Base-by-base conservation (phyloP, 371 early-diverging fungal species). In the Thermomucor indicae-seudaticae region DNA sequence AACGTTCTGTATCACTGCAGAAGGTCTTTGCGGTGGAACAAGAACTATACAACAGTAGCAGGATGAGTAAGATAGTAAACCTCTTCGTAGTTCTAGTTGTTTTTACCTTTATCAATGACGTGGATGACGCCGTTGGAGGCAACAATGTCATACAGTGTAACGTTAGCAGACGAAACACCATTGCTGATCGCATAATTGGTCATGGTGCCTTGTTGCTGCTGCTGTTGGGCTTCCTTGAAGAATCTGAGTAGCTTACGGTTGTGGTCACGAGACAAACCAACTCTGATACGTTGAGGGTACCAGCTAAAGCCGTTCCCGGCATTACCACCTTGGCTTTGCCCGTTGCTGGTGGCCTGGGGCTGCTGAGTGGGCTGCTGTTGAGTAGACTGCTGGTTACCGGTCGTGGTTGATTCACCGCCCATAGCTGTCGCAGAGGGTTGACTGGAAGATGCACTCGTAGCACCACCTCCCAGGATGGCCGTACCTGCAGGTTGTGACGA, bases 41-140 rank as follows among this genome's bases (percentile, higher is more conserved):
- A 73, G 45, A 3, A 73, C 73, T 71, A 56, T 2, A 29, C 0
- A 17, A n/a, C 12, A 14, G 3, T n/a, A 3, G 6, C 14, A 17
- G 6, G 19, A 35, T 3, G 14, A 43, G 19, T 23, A 22, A 42
- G 41, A 39, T 37, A 2, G 29, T 23, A n/a, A 24, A 6, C 17
- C n/a, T 20, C 30, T 3, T 49, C 40, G 17, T 53, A 3, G 10
- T 41, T 19, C 32, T 43, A 43, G 14, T 6, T 35, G 10, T 6
- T 16, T 46, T 42, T 58, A 71, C 71, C 49, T 28, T 60, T 53
- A 39, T 71, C 63, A 46, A 71, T 60, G 16, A 71, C 43, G 34
- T 73, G 70, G 11, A 67, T 38, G 24, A 62, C 55, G 22, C 74
- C 74, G 48, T 73, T 73, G 10, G 62, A 58, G 11, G 70, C 65